Conservation (phyloP, 2,329 filamentous ascomycete species). For the Ophioceras dolichostomum region DNA sequence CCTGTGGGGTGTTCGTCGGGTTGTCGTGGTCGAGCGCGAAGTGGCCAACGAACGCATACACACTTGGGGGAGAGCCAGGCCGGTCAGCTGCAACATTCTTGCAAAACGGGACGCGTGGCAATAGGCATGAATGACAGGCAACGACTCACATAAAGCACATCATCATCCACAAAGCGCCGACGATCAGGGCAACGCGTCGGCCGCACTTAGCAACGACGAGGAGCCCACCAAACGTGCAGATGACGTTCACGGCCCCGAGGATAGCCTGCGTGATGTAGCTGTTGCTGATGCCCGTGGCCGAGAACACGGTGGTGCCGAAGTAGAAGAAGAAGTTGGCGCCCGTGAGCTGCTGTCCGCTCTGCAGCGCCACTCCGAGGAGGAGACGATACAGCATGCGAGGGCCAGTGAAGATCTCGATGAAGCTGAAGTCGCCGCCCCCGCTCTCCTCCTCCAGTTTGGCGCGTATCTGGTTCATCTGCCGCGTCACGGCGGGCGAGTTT, state of each 20-base stretch:
- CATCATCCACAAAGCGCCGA: constrained; percentile 56
- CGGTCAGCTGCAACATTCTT: neutral
- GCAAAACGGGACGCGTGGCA: no score
- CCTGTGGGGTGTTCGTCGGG: constrained; percentile 20
- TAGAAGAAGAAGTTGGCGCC: constrained; percentile 47
- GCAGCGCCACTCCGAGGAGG: constrained; percentile 47
- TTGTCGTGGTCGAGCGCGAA: constrained; percentile 24
- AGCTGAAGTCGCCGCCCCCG: constrained; percentile 31
- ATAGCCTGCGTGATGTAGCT: constrained; percentile 61
- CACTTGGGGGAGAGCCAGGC: constrained; percentile 5
- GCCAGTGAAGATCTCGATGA: constrained; percentile 47
- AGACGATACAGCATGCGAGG: constrained; percentile 53
- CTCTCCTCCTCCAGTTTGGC: constrained; percentile 27
- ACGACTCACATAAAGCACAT: constrained; percentile 37
- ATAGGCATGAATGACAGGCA: neutral
- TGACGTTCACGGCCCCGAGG: constrained; percentile 16
- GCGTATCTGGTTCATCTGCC: constrained; percentile 8
- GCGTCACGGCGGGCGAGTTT: constrained; percentile 7
- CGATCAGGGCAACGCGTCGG: constrained; percentile 54
- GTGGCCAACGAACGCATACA: constrained; percentile 47
- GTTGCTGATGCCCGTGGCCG: constrained; percentile 44
- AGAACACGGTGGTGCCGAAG: constrained; percentile 54
- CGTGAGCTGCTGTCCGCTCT: constrained; percentile 57
- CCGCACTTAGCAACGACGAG: constrained; percentile 57
- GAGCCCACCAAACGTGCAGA: constrained; percentile 52